Evolutionary conservation across 306 rosid genomes (phyloP), one percentile per base, ranked within the genome.

Genomic region (Glycyrrhiza uralensis): DNA sequence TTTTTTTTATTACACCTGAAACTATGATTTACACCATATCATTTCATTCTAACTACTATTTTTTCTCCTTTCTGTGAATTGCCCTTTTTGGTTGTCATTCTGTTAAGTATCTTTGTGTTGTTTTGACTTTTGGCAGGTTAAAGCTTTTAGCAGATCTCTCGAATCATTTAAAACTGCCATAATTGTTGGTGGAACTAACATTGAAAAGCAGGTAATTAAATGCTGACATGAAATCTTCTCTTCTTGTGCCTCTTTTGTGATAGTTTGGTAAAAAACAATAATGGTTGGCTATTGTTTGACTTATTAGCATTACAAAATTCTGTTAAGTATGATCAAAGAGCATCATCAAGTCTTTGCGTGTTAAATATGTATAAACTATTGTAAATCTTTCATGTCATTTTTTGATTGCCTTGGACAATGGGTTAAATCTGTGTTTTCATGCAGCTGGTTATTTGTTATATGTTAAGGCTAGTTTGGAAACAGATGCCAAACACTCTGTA

Each of bases 121-220:
- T 66, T 61, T 68, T 79, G 10, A 20, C 32, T 46, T 79, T 77
- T 68, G 69, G 67, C 90, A 91, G 97, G 96, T 91, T 75, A 89
- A 91, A 80, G 92, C 97, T 59, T 91, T 91, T 72, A 88, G 97
- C 71, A 84, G 80, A 82, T 91, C 97, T 74, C 88, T 87, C 0
- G 87, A 85, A 57, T 85, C 92, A 46, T 74, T 91, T 24, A 91
- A 82, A 80, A 87, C 97, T 67, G 95, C 97, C 26, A 87, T 91
- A 58, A 89, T 88, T 82, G 97, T 91, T 59, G 97, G 97, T 35
- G 97, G 97, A 74, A 88, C 95, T 30, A 88, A 91, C 76, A 85
- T 91, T 67, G 80, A 83, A 55, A 91, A 88, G 63, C 97, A 91
- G 97, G 97, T 91, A 77, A 80, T 78, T 74, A 66, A 61, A 49